These are phyloP conservation scores for Colletotrichum sp. DNA, from an alignment of 2,329 filamentous ascomycete genomes.

Conservation along the genomic window DNA sequence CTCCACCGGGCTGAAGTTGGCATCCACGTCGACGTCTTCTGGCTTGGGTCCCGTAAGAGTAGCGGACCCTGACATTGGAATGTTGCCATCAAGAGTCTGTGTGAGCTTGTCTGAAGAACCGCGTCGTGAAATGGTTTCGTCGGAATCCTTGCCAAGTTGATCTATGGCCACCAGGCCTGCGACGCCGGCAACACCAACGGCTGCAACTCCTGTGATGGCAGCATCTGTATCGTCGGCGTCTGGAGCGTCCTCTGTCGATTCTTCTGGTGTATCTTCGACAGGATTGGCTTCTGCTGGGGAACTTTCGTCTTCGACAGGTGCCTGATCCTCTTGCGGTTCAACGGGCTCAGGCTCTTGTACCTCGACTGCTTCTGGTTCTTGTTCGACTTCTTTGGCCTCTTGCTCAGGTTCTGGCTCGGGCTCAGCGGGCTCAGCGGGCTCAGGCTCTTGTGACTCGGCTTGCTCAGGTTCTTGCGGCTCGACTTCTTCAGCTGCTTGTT, in stretches of 20 bases:
- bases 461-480: not conserved
- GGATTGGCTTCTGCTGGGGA: not conserved
- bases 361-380: not conserved
- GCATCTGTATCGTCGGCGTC: not conserved
- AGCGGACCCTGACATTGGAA: not conserved
- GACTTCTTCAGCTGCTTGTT: constrained; percentile 2
- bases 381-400: not conserved
- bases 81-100: constrained; percentile 7
- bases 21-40: not conserved
- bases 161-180: not conserved
- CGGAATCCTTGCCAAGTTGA: not conserved
- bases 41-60: not conserved
- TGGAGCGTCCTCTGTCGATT: not conserved
- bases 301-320: not conserved
- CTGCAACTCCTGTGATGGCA: not conserved
- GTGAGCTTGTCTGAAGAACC: constrained; percentile 20
- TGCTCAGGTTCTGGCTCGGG: not conserved
- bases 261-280: not conserved
- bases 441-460: not conserved
- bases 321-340: not conserved
- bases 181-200: not conserved
- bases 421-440: not conserved
- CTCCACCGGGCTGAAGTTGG: not conserved
- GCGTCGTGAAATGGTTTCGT: not conserved
- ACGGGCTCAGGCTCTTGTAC: not conserved